Evolutionary conservation across 805 yeast genomes (phyloP).

Genomic region (Candida nanaspora): DNA sequence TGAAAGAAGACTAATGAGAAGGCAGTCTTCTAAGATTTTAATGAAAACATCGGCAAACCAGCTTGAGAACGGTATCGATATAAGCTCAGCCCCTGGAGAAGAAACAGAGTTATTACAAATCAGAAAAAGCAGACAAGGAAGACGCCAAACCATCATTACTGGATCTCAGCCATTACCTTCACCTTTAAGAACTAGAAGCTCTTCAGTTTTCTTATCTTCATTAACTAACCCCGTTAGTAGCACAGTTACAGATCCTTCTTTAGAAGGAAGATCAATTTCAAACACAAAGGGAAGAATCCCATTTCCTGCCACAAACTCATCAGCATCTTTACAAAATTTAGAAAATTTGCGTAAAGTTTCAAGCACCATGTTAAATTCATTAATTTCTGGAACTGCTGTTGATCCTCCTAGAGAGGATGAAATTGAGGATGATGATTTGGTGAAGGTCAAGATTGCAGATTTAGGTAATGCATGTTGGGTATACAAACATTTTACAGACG

Average conservation of each 20-base stretch:
- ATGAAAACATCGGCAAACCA: background rate
- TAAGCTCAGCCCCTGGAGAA: background rate
- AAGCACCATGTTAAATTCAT: constrained; percentile 12
- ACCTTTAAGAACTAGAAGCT: constrained; percentile 55
- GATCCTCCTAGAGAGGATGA: constrained; percentile 31
- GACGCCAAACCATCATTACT: constrained; percentile 72
- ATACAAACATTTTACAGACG: constrained; percentile 75
- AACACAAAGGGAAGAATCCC: background rate
- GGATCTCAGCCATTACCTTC: constrained; percentile 93
- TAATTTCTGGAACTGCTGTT: constrained; percentile 19
- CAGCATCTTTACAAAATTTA: constrained; percentile 8
- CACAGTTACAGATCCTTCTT: constrained; percentile 1
- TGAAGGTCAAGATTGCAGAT: constrained; percentile 86
- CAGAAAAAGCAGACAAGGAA: constrained; percentile 32
- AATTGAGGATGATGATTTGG: constrained; percentile 39
- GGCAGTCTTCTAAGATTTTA: constrained; percentile 15
- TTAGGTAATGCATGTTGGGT: constrained; percentile 88
- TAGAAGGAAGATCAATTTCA: constrained; percentile 3
- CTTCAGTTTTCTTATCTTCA: constrained; percentile 22
- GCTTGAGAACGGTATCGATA: background rate
- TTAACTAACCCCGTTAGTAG: constrained; percentile 10
- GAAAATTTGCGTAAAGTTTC: constrained; percentile 20
- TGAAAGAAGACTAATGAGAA: constrained; percentile 24
- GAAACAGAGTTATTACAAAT: background rate
- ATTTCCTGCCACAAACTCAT: background rate